Base-by-base conservation (phyloP, 1,139 yeast genomes). In the Wickerhamomyces sp. region DNA sequence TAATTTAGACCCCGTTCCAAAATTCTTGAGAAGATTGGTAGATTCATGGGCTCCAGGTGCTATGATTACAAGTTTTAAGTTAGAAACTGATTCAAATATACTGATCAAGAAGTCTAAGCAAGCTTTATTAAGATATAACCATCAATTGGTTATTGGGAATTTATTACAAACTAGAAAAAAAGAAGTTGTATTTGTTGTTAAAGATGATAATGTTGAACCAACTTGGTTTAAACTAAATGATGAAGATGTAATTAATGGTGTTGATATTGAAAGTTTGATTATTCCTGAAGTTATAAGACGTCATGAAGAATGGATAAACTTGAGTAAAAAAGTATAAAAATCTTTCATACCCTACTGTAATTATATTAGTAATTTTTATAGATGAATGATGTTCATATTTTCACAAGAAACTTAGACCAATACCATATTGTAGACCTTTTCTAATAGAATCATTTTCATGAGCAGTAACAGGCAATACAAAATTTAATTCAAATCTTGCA, bases 21-120 rank as follows among this genome's bases (percentile, higher is more conserved):
- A 93, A 63, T 93, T 94, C 57, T 73, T 93, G 57, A 78, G 88
- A 54, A 72, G 97, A 49, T 71, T 94, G 53, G 97, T 91, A 1
- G 96, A 89, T 55, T 78, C 82, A 31, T 93, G 99, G 99, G 95
- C 96, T 0, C 95, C 95, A 1, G 79, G 82, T 9, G 95, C 98
- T 2, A 86, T 90, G 95, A 89, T 94, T 49, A 86, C 93, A 3
- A 87, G 96, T 27, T 94, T 94, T 69, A 94, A 94, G 65, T 75
- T 93, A 48, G 99, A 94, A 62, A 94, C 99, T 0, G 99, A 94
- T 64, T 65, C 68, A 49, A 60, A 71, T 11, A 77, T 94, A 26
- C 69, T 94, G 54, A 74, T 89, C 39, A 71, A 76, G 47, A 94
- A 94, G 66, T 89, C 96, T 7, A 71, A 71, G 43, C 78, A 76